phyloP scores from a whole-genome alignment of 2,329 filamentous ascomycete species.

The Aquanectria penicillioides region DNA sequence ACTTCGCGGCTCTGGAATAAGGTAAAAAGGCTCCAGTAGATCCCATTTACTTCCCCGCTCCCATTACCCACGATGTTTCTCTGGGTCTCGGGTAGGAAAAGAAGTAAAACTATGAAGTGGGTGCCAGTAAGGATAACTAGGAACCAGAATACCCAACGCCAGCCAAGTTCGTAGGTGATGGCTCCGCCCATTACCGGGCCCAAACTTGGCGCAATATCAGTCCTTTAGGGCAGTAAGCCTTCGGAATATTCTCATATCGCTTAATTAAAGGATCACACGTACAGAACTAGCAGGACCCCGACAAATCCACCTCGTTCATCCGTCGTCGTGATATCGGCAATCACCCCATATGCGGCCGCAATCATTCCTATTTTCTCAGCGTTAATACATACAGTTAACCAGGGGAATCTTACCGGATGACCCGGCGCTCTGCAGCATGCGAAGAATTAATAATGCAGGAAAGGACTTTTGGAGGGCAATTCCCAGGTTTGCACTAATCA shows the following conservation, averaged over 20 bases:
- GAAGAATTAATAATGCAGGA: neutral
- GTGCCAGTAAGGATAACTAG: neutral
- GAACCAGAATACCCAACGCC: constrained; percentile 7
- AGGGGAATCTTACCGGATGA: neutral
- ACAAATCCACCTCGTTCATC: neutral
- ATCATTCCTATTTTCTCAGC: neutral
- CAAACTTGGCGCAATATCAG: neutral
- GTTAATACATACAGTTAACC: too few relatives aligned
- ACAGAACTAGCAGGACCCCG: neutral
- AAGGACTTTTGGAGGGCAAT: neutral
- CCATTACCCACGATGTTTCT: neutral
- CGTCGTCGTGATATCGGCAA: neutral
- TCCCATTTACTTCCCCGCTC: neutral
- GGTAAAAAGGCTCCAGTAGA: neutral
- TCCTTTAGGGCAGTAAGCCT: neutral
- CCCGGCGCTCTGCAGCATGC: neutral
- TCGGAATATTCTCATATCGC: too few relatives aligned
- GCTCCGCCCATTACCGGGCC: neutral
- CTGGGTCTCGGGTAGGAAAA: neutral
- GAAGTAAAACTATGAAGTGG: neutral
- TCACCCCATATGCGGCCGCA: neutral
- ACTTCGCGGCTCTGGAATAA: neutral
- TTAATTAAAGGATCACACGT: too few relatives aligned
- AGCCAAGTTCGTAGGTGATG: neutral
- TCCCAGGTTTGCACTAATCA: neutral